Evolutionary conservation across 495 filamentous ascomycete genomes (phyloP).

Genomic region (Tuber calosporum): DNA sequence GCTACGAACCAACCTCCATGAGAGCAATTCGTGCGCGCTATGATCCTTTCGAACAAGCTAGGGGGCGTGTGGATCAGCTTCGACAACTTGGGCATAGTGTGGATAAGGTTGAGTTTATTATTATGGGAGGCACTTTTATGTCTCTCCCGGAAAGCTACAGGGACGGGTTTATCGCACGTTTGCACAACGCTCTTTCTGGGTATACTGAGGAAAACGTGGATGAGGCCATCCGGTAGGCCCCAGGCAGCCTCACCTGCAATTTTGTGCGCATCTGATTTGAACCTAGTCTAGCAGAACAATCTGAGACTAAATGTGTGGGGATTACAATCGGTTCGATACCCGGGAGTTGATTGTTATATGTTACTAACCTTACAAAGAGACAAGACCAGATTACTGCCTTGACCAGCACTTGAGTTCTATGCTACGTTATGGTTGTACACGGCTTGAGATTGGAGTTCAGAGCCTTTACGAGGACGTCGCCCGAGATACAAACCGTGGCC

Average conservation of each 20-base stretch:
- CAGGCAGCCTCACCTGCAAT: background rate
- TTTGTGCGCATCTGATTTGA: conserved; percentile 53
- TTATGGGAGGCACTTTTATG: conserved; percentile 99
- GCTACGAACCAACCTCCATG: conserved; percentile 97
- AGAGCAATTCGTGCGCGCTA: conserved; percentile 94
- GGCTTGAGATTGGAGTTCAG: conserved; percentile 90
- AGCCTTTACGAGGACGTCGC: conserved; percentile 98
- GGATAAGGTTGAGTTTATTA: conserved; percentile 98
- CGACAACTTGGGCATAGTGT: conserved; percentile 91
- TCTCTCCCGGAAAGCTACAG: conserved; percentile 81
- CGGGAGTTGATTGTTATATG: background rate
- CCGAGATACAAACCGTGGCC: conserved; percentile 90
- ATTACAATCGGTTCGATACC: conserved; percentile 64
- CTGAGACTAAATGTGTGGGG: conserved; percentile 73
- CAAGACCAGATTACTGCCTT: conserved; percentile 89
- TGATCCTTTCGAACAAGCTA: conserved; percentile 94
- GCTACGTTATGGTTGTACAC: conserved; percentile 93
- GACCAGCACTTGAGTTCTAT: conserved; percentile 86
- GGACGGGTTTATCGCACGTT: conserved; percentile 84
- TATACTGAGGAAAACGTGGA: conserved; percentile 88
- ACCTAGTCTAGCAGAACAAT: conserved; percentile 49
- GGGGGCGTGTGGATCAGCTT: conserved; percentile 92
- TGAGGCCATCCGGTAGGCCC: conserved; percentile 82
- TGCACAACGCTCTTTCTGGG: conserved; percentile 92
- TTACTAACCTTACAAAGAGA: conserved; percentile 51